These are phyloP conservation scores for Claviceps fusiformis DNA, from an alignment of 2,329 filamentous ascomycete species.

Conservation along the genomic window DNA sequence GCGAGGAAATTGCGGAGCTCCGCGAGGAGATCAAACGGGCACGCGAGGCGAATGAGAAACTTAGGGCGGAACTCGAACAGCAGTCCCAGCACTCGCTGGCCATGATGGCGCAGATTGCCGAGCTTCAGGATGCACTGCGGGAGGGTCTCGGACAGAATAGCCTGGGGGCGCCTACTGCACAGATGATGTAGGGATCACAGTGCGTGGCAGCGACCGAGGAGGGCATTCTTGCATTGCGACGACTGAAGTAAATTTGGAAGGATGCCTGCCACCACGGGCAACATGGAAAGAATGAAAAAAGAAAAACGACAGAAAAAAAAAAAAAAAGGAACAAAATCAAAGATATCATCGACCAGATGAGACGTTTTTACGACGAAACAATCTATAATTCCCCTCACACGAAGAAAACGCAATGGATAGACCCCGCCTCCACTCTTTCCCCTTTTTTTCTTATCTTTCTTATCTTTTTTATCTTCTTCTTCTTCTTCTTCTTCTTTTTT, in stretches of 20 bases:
- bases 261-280: too few species aligned
- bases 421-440: not conserved
- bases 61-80: constrained; percentile 35
- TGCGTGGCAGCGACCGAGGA: not conserved
- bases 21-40: constrained; percentile 54
- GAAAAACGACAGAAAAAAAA: not conserved
- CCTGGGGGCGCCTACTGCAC: constrained; percentile 25
- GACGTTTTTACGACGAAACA: constrained; percentile 1
- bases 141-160: constrained; percentile 19
- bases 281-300: too few species aligned
- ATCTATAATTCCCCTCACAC: not conserved
- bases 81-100: constrained; percentile 32
- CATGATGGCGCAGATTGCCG: constrained; percentile 35
- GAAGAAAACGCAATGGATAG: constrained; percentile 4
- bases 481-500: not conserved
- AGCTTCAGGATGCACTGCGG: constrained; percentile 30
- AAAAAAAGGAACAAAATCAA: not conserved
- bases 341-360: not conserved
- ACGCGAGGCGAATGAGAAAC: constrained; percentile 49
- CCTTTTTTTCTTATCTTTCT: too few species aligned
- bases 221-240: not conserved
- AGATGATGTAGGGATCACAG: constrained; percentile 22
- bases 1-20: constrained; percentile 38
- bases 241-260: not conserved
- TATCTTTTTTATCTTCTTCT: not conserved